Evolutionary conservation across 129 eudicot species (phyloP), one percentile per base, ranked within the genome.

Genomic region (Arctium lappa): DNA sequence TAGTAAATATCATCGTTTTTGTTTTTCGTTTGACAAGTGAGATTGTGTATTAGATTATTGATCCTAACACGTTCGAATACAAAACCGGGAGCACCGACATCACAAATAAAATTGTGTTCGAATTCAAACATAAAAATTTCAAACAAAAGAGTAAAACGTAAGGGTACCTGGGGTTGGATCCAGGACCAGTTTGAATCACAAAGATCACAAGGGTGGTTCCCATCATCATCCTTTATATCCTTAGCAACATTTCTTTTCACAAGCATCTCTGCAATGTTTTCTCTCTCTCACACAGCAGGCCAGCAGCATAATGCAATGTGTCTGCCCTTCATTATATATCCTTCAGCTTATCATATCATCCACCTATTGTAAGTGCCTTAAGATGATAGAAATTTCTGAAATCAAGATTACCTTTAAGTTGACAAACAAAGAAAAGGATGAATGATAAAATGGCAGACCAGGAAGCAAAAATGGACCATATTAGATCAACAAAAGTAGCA

Each of bases 271-370:
- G 99, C 97, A 9, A 93, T 88, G 68, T 75, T 85, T 75, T 90
- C 91, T 88, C 99, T 90, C 68, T 95, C 99, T 78, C 99, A 95
- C 50, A 95, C 94, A 82, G 94, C n/a, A n/a, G n/a, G n/a, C n/a
- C n/a, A n/a, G n/a, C 98, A 82, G 99, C 98, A 85, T 95, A 95
- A 84, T 95, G 99, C 88, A 95, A 80, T 2, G 99, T 85, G 97
- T 93, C 81, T 95, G 99, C 9, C 99, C 99, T 91, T 95, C 99
- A 66, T 88, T 22, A 22, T 22, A 22, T 86, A 80, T 95, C 99
- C 99, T 95, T 73, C 79, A 88, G 15, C 31, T 37, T 46, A 36
- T 40, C 16, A 77, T 22, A 22, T 22, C 27, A 22, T 22, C 27
- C 27, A 22, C 27, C 27, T 22, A 22, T 22, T 22, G 27, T 22